These are phyloP conservation scores for Wallacemonas rigidus DNA, from an alignment of 208 protist genomes.

Conservation along the genomic window DNA sequence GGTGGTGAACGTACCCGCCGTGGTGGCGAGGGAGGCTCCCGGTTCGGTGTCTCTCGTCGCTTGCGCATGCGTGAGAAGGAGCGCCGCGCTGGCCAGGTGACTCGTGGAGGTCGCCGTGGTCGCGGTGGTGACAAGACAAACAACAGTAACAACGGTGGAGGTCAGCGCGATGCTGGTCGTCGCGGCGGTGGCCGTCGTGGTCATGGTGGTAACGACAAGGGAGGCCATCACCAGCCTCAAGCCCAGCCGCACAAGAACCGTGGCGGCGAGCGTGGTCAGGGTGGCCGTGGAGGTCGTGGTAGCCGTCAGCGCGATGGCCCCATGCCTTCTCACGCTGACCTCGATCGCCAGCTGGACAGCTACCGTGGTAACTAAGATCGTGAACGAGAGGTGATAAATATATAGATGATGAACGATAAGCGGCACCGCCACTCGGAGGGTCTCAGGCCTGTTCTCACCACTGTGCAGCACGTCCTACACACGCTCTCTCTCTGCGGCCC, in stretches of 20 bases:
- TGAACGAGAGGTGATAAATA: neutral
- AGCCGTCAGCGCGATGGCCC: slow-evolving; percentile 30
- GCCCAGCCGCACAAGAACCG: slow-evolving; percentile 18
- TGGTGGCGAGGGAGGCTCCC: slow-evolving; percentile 15
- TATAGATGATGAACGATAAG: no score
- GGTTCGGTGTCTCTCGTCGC: slow-evolving; percentile 24
- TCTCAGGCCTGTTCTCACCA: no score
- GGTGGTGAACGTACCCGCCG: slow-evolving; percentile 2
- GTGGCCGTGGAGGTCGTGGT: slow-evolving; percentile 19
- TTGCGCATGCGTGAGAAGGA: slow-evolving; percentile 25
- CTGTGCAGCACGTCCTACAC: no score
- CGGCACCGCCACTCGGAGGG: no score
- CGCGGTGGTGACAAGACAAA: slow-evolving; percentile 10
- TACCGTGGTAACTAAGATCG: slow-evolving; percentile 58
- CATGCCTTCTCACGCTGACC: slow-evolving; percentile 47
- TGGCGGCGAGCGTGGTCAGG: slow-evolving; percentile 16
- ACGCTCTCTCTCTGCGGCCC: no score
- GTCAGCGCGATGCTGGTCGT: slow-evolving; percentile 14
- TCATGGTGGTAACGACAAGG: slow-evolving; percentile 17
- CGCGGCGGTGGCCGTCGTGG: slow-evolving; percentile 26
- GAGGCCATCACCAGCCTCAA: slow-evolving; percentile 12
- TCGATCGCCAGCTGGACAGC: slow-evolving; percentile 82
- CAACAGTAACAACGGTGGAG: neutral
- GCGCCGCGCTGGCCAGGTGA: neutral
- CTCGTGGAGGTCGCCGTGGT: slow-evolving; percentile 5